These are phyloP conservation scores for Gymnopilus dilepis DNA, from an alignment of 768 basidiomycete genomes.

Conservation along the genomic window DNA sequence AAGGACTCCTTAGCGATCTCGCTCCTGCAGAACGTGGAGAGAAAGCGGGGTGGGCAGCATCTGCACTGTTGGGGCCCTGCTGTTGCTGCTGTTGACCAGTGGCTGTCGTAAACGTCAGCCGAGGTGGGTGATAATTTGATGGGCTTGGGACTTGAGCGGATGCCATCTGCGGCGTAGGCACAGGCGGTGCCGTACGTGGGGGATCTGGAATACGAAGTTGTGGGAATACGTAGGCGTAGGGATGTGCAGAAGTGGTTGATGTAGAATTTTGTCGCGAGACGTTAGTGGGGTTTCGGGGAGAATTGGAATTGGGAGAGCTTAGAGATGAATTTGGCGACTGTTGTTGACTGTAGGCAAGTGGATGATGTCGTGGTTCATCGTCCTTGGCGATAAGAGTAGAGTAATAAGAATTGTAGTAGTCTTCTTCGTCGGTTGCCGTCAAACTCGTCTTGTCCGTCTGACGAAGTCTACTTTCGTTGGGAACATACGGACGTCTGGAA, in stretches of 20 bases:
- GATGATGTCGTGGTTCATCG: slow-evolving; percentile 6
- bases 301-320: slow-evolving; percentile 10
- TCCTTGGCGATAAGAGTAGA: slow-evolving; percentile 36
- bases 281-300: slow-evolving; percentile 2
- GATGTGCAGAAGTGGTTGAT: slow-evolving; percentile 43
- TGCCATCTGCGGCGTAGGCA: slow-evolving; percentile 16
- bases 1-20: slow-evolving; percentile 53
- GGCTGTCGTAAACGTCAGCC: slow-evolving; percentile 34
- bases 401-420: slow-evolving; percentile 59
- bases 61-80: slow-evolving; percentile 13
- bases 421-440: slow-evolving; percentile 41
- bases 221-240: slow-evolving; percentile 54
- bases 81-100: slow-evolving; percentile 7
- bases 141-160: slow-evolving; percentile 14
- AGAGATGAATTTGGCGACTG: slow-evolving; percentile 14
- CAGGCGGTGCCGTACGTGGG: slow-evolving; percentile 21
- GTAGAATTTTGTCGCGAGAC: slow-evolving; percentile 29
- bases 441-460: slow-evolving; percentile 15
- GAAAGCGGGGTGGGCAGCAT: slow-evolving; percentile 27
- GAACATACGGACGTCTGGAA: slow-evolving; percentile 5
- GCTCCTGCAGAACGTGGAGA: slow-evolving; percentile 21
- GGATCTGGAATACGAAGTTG: slow-evolving; percentile 11
- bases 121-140: slow-evolving; percentile 26
- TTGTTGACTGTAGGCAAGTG: slow-evolving; percentile 1
- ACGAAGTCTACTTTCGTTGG: background rate